Evolutionary conservation across 345 rosid species (phyloP), one percentile per base, ranked within the genome.

Genomic region (Erodium maritimum): DNA sequence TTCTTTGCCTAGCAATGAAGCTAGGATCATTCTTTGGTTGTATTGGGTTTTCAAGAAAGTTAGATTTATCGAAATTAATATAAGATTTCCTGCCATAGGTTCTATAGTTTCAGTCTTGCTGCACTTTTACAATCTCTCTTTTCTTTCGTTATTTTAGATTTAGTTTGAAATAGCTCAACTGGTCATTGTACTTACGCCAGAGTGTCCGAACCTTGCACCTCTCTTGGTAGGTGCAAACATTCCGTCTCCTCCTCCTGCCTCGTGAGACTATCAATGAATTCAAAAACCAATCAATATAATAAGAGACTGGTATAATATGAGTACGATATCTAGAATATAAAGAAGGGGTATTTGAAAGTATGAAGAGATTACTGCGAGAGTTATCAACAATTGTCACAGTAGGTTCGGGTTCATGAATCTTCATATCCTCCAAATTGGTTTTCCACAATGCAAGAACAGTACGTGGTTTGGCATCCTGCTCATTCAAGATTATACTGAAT

Each of bases 401-500:
- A 59, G 91, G 71, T 76, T 94, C 97, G 62, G 82, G 69, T 64
- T 67, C 90, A 65, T 84, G 78, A 25, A 63, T 67, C 73, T 83
- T 87, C 65, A 83, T 81, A 61, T 84, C 93, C 73, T 87, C 95
- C 72, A 94, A 67, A 76, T 83, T 85, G 33, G 91, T 91, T 73
- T 72, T 90, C 96, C 99, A 87, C 79, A 94, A 69, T 24, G 91
- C 77, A 62, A 90, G 76, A 59, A 83, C 59, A 0, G 75, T 73
- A 16, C 95, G 96, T 55, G 97, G 99, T 66, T 69, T 81, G 52
- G 96, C 84, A 76, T 90, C 97, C 97, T 94, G 90, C 57, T 71
- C 55, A 75, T 57, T 46, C 57, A 59, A 37, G 57, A 62, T 29
- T 11, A 29, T 29, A 29, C 37, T 29, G 0, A 21, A 11, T 42